Conservation (phyloP, 2,329 filamentous ascomycete species). For the Neonectria ditissima region DNA sequence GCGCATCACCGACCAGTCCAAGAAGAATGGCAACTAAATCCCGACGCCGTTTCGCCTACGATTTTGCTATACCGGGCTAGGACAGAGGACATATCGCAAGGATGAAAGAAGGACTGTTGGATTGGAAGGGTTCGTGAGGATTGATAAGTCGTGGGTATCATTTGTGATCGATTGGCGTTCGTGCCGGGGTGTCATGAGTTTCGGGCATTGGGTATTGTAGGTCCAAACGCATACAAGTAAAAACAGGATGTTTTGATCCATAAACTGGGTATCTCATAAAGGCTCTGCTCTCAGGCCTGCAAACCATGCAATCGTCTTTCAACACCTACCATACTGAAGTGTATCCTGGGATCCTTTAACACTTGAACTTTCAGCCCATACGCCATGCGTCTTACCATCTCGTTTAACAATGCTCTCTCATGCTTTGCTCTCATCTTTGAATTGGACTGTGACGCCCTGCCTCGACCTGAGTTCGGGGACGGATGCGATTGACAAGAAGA, state of each 20-base stretch:
- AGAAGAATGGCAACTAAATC: slow-evolving; percentile 48
- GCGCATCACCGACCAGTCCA: slow-evolving; percentile 66
- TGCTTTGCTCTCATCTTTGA: slow-evolving; percentile 50
- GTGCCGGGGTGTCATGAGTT: slow-evolving; percentile 31
- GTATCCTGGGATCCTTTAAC: background rate
- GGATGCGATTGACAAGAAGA: slow-evolving; percentile 67
- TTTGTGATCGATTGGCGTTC: slow-evolving; percentile 37
- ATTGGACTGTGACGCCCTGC: slow-evolving; percentile 61
- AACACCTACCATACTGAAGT: slow-evolving; percentile 19
- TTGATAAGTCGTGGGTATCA: slow-evolving; percentile 17
- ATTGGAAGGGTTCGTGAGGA: slow-evolving; percentile 10
- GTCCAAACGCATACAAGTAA: slow-evolving; percentile 31
- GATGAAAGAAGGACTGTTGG: background rate
- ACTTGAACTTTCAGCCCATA: slow-evolving; percentile 7
- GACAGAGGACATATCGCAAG: background rate
- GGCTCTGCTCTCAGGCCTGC: slow-evolving; percentile 3
- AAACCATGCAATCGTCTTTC: slow-evolving; percentile 14
- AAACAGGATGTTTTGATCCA: slow-evolving; percentile 30
- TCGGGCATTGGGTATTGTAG: slow-evolving; percentile 32
- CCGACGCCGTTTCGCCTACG: background rate
- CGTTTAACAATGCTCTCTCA: slow-evolving; percentile 15
- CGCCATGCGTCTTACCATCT: background rate
- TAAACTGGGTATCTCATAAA: slow-evolving; percentile 38
- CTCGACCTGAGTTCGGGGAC: slow-evolving; percentile 67
- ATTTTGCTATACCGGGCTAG: background rate